phyloP scores from a whole-genome alignment of 202 grass and related monocot species.

The Setaria viridis region DNA sequence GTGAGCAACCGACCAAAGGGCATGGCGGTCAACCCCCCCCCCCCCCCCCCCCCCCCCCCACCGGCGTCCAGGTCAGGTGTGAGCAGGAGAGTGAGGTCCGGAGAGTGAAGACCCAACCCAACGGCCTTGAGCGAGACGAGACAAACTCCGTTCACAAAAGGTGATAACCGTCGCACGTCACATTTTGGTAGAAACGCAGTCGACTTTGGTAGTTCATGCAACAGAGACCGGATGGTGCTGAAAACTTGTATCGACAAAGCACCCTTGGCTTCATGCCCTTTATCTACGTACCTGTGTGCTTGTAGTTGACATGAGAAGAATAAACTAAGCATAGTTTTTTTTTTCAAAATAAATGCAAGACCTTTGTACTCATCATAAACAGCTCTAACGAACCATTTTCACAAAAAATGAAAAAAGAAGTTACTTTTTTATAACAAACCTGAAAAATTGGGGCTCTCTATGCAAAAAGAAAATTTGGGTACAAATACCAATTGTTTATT shows the following conservation, averaged over 20 bases:
- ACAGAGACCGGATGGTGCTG: background rate
- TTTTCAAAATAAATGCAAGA: background rate
- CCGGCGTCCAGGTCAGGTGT: no score
- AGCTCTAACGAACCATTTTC: background rate
- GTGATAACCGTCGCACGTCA: background rate
- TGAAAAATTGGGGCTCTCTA: background rate
- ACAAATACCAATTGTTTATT: background rate
- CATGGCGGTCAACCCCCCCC: no score
- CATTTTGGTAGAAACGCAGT: background rate
- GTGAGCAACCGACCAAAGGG: no score
- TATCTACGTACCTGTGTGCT: background rate
- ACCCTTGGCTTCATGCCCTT: background rate
- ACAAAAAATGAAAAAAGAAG: background rate
- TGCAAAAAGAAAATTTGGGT: background rate
- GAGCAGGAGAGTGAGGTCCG: no score
- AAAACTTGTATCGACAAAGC: background rate
- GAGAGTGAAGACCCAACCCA: background rate
- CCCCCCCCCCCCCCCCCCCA: no score
- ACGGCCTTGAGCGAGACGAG: background rate
- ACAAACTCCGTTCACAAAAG: background rate
- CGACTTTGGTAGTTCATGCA: background rate
- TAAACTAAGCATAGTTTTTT: background rate
- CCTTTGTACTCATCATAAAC: background rate
- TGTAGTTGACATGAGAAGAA: background rate
- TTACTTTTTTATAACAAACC: background rate